Conservation (phyloP, 306 rosid species). For the Glycine tomentella region DNA sequence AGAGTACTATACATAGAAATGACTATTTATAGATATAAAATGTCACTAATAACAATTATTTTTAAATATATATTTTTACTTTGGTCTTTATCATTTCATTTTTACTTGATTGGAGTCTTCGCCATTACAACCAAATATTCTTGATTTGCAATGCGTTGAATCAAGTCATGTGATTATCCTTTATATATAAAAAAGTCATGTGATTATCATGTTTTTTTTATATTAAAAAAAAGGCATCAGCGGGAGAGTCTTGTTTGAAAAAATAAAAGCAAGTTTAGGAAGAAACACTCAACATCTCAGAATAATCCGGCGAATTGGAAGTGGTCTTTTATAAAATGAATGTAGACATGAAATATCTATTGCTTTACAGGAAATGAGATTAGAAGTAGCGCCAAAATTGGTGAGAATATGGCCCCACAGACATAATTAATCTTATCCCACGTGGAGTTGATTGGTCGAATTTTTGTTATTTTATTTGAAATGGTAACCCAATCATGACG, state of each 20-base stretch:
- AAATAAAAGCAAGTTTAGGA: not conserved
- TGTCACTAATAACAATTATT: not conserved
- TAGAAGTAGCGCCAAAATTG: not conserved
- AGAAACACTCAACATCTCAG: not conserved
- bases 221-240: not conserved
- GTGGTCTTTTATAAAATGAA: not conserved
- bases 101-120: conserved; percentile 11
- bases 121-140: not conserved
- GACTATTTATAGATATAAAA: not conserved
- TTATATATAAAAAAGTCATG: too few relatives aligned
- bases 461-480: not conserved
- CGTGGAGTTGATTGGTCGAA: not conserved
- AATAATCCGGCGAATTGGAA: not conserved
- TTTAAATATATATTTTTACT: not conserved
- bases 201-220: too few relatives aligned
- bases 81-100: not conserved
- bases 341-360: not conserved
- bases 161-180: too few relatives aligned
- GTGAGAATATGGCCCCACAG: too few relatives aligned
- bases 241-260: conserved; percentile 1
- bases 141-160: too few relatives aligned
- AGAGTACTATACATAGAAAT: not conserved
- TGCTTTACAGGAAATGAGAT: conserved; percentile 12
- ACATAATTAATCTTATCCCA: not conserved
- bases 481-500: conserved; percentile 3